These are phyloP conservation scores for Myriosclerotinia scirpicola DNA, from an alignment of 2,329 filamentous ascomycete genomes.

Conservation along the genomic window DNA sequence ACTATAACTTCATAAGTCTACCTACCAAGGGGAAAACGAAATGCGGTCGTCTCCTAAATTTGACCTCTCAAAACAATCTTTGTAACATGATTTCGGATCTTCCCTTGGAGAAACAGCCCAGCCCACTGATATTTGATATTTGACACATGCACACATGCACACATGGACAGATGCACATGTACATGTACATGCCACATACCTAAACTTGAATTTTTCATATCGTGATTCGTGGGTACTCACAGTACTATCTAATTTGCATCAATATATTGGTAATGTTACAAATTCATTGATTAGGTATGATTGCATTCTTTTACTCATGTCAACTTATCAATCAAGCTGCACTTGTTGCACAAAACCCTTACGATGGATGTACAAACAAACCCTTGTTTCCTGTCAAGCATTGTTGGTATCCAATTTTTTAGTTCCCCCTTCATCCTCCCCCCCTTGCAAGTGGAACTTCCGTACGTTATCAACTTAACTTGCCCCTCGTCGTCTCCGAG, in stretches of 20 bases:
- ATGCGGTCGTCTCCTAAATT: not conserved
- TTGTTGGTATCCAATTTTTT: not conserved
- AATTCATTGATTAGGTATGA: conserved; percentile 7
- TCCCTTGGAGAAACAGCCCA: conserved; percentile 1
- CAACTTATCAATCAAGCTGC: too few relatives aligned
- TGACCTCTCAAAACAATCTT: not conserved
- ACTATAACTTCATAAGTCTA: too few relatives aligned
- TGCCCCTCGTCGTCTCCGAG: not conserved
- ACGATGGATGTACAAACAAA: not conserved
- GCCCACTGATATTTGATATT: too few relatives aligned
- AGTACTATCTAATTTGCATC: not conserved
- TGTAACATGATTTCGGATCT: conserved; percentile 4
- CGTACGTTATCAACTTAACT: not conserved
- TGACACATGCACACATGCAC: not conserved
- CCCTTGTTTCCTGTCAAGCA: not conserved
- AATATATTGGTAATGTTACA: not conserved
- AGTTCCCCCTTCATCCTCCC: not conserved
- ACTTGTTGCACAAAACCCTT: too few relatives aligned
- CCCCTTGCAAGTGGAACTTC: not conserved
- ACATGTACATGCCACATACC: too few relatives aligned
- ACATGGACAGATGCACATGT: too few relatives aligned
- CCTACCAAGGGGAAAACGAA: too few relatives aligned
- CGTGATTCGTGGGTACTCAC: too few relatives aligned
- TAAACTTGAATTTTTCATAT: too few relatives aligned
- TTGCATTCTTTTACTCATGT: conserved; percentile 8